Conservation (phyloP, 2,329 filamentous ascomycete species). For the Ophiostoma tasmaniense region DNA sequence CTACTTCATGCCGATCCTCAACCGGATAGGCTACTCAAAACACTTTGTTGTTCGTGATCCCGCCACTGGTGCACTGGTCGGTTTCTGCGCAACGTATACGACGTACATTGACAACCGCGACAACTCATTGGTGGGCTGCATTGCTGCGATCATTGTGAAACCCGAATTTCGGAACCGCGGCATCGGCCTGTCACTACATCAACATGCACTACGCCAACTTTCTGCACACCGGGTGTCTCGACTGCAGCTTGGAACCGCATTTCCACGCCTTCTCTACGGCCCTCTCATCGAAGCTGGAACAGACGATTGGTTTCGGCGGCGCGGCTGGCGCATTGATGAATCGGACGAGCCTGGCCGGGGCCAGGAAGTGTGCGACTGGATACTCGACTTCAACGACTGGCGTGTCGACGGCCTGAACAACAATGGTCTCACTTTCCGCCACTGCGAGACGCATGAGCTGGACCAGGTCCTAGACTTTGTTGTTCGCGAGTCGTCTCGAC, state of each 20-base stretch:
- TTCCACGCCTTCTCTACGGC: conserved; percentile 50
- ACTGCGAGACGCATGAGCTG: conserved; percentile 39
- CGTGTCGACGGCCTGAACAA: conserved; percentile 33
- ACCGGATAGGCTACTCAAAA: conserved; percentile 47
- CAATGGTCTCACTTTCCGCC: conserved; percentile 36
- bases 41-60: conserved; percentile 49
- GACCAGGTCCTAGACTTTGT: conserved; percentile 42
- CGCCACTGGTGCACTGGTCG: conserved; percentile 36
- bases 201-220: conserved; percentile 42
- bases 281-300: conserved; percentile 36
- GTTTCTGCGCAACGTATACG: conserved; percentile 53
- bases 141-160: conserved; percentile 46
- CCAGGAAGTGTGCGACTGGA: conserved; percentile 44
- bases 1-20: conserved; percentile 39
- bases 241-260: conserved; percentile 49
- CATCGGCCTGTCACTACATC: conserved; percentile 45
- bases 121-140: conserved; percentile 46
- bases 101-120: conserved; percentile 46
- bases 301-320: conserved; percentile 45
- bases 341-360: conserved; percentile 36
- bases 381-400: conserved; percentile 44
- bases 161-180: conserved; percentile 40
- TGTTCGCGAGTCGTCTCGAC: conserved; percentile 37
- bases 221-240: conserved; percentile 42
- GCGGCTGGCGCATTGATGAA: conserved; percentile 44